Conservation (phyloP, 768 basidiomycete genomes). For the Amanita polypyramis region DNA sequence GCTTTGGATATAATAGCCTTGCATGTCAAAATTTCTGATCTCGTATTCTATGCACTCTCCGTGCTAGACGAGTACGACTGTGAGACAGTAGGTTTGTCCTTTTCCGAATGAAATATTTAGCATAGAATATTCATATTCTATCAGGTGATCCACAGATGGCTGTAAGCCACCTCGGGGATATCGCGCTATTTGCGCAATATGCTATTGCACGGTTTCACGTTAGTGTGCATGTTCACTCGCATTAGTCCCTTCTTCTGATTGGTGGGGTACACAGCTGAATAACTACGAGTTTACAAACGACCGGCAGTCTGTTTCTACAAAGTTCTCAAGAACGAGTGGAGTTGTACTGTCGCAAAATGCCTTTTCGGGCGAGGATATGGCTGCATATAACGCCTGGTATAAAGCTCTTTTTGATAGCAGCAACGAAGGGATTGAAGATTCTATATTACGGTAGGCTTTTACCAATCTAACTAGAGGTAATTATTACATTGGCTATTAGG, state of each 20-base stretch:
- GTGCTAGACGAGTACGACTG: conserved; percentile 70
- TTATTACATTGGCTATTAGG: conserved; percentile 22
- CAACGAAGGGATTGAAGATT: conserved; percentile 80
- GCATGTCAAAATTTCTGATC: conserved; percentile 50
- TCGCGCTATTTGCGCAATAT: conserved; percentile 68
- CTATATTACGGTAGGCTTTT: conserved; percentile 44
- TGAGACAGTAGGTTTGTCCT: conserved; percentile 61
- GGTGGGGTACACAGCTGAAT: conserved; percentile 33
- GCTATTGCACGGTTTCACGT: conserved; percentile 58
- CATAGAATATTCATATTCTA: neutral
- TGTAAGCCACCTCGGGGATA: conserved; percentile 64
- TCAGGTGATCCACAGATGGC: conserved; percentile 80
- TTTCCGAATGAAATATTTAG: neutral
- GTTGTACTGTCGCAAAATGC: conserved; percentile 28
- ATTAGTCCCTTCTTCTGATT: conserved; percentile 1
- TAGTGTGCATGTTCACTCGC: conserved; percentile 11
- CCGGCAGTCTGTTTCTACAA: conserved; percentile 33
- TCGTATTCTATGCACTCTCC: conserved; percentile 51
- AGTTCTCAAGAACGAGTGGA: conserved; percentile 41
- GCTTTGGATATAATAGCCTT: conserved; percentile 62
- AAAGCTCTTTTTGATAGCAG: conserved; percentile 69
- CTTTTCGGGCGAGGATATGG: conserved; percentile 30
- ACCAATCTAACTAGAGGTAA: neutral
- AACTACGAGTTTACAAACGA: conserved; percentile 35
- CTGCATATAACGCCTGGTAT: conserved; percentile 49